Base-by-base conservation (phyloP, 345 rosid genomes). In the Gossypium sturtianum region DNA sequence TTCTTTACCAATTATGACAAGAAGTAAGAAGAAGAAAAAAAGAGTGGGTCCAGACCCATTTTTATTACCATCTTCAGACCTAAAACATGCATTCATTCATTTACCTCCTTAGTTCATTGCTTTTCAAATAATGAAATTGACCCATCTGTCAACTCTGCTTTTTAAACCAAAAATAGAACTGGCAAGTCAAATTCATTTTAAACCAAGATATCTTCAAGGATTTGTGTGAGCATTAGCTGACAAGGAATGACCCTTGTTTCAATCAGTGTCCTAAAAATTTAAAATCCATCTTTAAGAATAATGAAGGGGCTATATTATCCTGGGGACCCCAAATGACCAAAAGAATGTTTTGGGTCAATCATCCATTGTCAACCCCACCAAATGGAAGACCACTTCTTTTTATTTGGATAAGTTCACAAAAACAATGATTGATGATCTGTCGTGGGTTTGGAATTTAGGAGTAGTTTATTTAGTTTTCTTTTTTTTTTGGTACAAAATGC, bases 321-420 rank as follows among this genome's bases (percentile, higher is more conserved):
- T n/a, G 52, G 72, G 81, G 81, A 27, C 78, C 84, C 22, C 53
- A 62, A 51, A 71, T 72, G 69, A 71, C 67, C 9, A 54, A 59
- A 23, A 59, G 38, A 59, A 76, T 76, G 75, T 66, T 58, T 76
- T 12, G 74, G 56, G 73, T 78, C 83, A 73, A 77, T 77, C 52
- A 76, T 76, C 79, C 66, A 76, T 3, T 85, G 86, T 79, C 84
- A 83, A 83, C 78, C 63, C 63, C 63, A 59, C 17, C 63, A 59
- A 59, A 59, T 12, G 63, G 63, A 74, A 19, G 66, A 70, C 20
- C 6, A 75, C 25, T 19, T 9, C 23, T 74, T 75, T 54, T 54
- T 23, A 23, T 56, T 9, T 19, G 8, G 5, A 34, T 11, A 69
- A 76, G 72, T 79, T 60, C 67, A 49, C 59, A 73, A 66, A 70